Base-by-base conservation (phyloP, 2,329 filamentous ascomycete genomes). In the Tolypocladium nubicola region DNA sequence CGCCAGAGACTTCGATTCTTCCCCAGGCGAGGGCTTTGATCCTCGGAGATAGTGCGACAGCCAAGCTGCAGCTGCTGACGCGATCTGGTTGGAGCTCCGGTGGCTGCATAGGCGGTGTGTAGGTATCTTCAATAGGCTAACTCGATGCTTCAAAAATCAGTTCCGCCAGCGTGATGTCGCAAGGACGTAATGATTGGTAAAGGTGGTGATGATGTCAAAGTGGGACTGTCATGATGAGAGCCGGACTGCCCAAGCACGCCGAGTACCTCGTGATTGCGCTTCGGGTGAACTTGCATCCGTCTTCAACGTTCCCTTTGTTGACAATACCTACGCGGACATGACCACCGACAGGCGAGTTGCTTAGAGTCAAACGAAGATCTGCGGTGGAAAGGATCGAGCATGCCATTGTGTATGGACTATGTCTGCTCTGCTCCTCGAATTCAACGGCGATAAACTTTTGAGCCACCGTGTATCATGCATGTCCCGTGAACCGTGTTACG, bases 11-110 rank as follows among this genome's bases (percentile, higher is more conserved):
- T 3, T 57, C 55, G 9, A 58, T 60, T 33, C 33, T 16, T 39
- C 59, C 56, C 59, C 59, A 60, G 14, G 53, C 38, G 9, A 54
- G 19, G 16, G 54, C 53, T 6, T 43, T 13, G 11, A 58, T 57
- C 40, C 41, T 55, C 1, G 56, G 59, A 14, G 56, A 60, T 16
- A 4, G 16, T 16, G 38, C 38, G 13, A 14, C 16, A 39, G 38
- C 8, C 38, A 39, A 16, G 14, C 38, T 39, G 30, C 4, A 7
- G 30, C 30, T 33, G 30, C 30, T 33, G 30, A 33, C 30, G 30
- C 30, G 30, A 33, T 33, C 30, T 33, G 30, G 30, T 33, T 33
- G 30, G 30, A 33, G 30, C 30, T 33, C 30, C 8, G 30, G 30
- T 33, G 30, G 7, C 30, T 33, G 30, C 30, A 33, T 33, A 33